Evolutionary conservation across 495 filamentous ascomycete genomes (phyloP).

Genomic region (Daldinia loculata): DNA sequence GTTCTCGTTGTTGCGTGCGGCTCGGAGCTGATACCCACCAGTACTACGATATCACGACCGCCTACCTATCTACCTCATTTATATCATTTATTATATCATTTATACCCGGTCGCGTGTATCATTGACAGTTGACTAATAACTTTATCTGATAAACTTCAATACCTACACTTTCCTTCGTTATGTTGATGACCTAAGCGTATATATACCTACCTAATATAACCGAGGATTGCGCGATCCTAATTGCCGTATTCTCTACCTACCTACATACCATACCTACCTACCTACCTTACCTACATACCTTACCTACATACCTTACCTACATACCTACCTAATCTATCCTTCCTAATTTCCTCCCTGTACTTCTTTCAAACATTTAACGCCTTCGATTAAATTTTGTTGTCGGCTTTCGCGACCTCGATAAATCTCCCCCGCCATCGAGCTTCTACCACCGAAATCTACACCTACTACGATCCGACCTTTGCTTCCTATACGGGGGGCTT

Average conservation of each 20-base stretch:
- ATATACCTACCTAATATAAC: not conserved
- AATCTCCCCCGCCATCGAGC: not conserved
- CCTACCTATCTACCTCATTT: not conserved
- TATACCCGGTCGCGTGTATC: not conserved
- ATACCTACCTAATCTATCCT: not conserved
- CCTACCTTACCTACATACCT: too few species aligned
- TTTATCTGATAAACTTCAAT: not conserved
- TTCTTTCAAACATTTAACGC: not conserved
- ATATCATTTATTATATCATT: not conserved
- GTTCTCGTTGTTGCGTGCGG: conserved; percentile 12
- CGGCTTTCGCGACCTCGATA: not conserved
- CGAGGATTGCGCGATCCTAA: not conserved
- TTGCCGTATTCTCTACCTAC: not conserved
- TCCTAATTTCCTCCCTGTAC: not conserved
- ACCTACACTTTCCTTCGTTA: not conserved
- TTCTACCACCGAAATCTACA: not conserved
- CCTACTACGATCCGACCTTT: not conserved
- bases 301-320: too few species aligned
- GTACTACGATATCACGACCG: conserved; percentile 11
- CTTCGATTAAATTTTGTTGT: not conserved
- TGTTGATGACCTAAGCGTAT: not conserved
- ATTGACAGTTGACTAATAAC: not conserved
- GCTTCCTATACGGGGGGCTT: conserved; percentile 17
- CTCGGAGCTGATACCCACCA: conserved; percentile 19
- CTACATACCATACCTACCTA: too few species aligned